Evolutionary conservation across 148 eudicot genomes (phyloP).

Genomic region (Rhododendron henanense): DNA sequence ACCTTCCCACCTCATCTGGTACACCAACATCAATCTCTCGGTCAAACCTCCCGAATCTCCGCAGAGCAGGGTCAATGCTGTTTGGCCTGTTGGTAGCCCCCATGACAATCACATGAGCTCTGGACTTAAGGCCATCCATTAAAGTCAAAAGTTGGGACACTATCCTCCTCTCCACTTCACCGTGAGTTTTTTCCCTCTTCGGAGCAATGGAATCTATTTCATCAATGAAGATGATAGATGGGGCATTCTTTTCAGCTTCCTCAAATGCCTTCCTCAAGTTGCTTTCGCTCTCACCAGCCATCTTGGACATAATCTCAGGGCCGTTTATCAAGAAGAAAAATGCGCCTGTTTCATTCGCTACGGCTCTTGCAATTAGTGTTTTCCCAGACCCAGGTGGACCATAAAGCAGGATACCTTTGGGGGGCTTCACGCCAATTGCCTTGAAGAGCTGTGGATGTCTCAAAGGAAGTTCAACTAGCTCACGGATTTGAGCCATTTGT

Average conservation of each 20-base stretch:
- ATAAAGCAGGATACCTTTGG: conserved; percentile 1
- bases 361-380: background rate
- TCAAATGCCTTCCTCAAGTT: conserved; percentile 2
- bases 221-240: background rate
- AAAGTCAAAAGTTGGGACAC: conserved; percentile 1
- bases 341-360: background rate
- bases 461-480: conserved; percentile 5
- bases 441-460: conserved; percentile 5
- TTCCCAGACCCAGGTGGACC: conserved; percentile 1
- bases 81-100: conserved; percentile 1
- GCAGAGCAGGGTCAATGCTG: conserved; percentile 1
- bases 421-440: background rate
- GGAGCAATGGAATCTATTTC: background rate
- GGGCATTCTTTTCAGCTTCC: conserved; percentile 6
- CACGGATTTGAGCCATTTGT: conserved; percentile 1
- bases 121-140: background rate
- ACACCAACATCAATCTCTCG: background rate
- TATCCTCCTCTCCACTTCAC: conserved; percentile 6
- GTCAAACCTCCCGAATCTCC: conserved; percentile 1
- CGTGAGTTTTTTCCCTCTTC: background rate
- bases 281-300: conserved; percentile 3
- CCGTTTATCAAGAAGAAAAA: conserved; percentile 3
- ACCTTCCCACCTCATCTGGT: conserved; percentile 3
- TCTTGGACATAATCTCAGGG: background rate
- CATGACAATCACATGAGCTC: conserved; percentile 4